Conservation (phyloP, 345 rosid genomes). For the Pistacia vera region DNA sequence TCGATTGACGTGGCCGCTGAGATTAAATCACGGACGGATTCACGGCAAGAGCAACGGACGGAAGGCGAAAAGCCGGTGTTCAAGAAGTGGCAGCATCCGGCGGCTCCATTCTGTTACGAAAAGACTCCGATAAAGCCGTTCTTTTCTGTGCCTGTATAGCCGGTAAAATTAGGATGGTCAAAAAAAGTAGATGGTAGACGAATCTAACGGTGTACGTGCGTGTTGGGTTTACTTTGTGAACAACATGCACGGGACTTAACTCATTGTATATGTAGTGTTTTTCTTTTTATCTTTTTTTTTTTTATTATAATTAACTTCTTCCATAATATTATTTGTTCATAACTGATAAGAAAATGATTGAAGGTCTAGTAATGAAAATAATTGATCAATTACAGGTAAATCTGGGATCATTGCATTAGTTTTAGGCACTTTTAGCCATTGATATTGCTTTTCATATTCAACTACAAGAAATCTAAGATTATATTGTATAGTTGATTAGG, state of each 20-base stretch:
- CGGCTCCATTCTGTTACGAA: slow-evolving; percentile 74
- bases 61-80: slow-evolving; percentile 49
- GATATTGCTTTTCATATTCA: no score
- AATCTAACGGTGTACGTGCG: slow-evolving; percentile 12
- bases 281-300: background rate
- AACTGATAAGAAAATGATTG: slow-evolving; percentile 7
- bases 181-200: slow-evolving; percentile 18
- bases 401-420: no score
- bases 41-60: slow-evolving; percentile 31
- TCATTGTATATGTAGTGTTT: background rate
- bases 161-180: background rate
- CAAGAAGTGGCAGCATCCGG: slow-evolving; percentile 95
- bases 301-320: background rate
- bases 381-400: no score
- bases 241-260: slow-evolving; percentile 7
- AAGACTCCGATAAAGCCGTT: slow-evolving; percentile 45
- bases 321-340: slow-evolving; percentile 8
- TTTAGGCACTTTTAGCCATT: no score
- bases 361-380: no score
- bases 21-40: slow-evolving; percentile 33
- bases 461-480: no score
- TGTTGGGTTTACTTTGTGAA: background rate
- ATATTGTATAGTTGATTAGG: no score
- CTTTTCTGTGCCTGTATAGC: slow-evolving; percentile 60
- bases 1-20: slow-evolving; percentile 28